Evolutionary conservation across 2,329 filamentous ascomycete species (phyloP), one percentile per base, ranked within the genome.

Genomic region (Thermomyces lanuginosus): DNA sequence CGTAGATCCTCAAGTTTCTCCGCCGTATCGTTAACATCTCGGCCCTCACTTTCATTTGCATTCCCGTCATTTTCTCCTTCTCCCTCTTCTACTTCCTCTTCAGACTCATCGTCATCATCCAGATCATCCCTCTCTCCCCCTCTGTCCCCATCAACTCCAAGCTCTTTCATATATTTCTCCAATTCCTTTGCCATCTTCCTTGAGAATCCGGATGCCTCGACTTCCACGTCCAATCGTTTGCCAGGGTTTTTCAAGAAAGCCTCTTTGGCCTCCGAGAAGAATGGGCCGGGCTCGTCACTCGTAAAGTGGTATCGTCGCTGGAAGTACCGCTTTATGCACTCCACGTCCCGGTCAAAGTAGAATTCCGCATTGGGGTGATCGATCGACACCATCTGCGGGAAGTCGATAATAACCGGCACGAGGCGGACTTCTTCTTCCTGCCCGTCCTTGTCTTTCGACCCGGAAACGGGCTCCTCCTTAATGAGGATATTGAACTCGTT

Each of bases 401-500:
- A 98, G 57, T 98, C 91, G 43, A 98, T 98, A 23, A 98, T 60
- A 28, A 93, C 70, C 1, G 89, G 89, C 5, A 70, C 72, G 14
- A 92, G 59, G 17, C 53, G 64, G 28, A 78, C 46, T 32, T 41
- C 42, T 22, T 49, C 46, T 29, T 38, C 40, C 30, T 27, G 34
- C 11, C 37, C 37, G 9, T 40, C 39, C 47, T 41, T 62, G 6
- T 46, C 48, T 29, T 54, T 54, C 9, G 43, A 42, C 7, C 46
- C 32, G 0, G 41, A 37, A 15, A 47, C 43, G 17, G 46, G 47
- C 24, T 63, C 70, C 50, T 95, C 86, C 47, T 89, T 82, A 49
- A 98, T 74, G 17, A 98, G 61, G 37, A 98, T 86, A 51, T 98
- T 98, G 65, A 98, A 98, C 53, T 98, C 91, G 60, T 98, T 98